Base-by-base conservation (phyloP, 345 rosid genomes). In the Erucastrum elatum region DNA sequence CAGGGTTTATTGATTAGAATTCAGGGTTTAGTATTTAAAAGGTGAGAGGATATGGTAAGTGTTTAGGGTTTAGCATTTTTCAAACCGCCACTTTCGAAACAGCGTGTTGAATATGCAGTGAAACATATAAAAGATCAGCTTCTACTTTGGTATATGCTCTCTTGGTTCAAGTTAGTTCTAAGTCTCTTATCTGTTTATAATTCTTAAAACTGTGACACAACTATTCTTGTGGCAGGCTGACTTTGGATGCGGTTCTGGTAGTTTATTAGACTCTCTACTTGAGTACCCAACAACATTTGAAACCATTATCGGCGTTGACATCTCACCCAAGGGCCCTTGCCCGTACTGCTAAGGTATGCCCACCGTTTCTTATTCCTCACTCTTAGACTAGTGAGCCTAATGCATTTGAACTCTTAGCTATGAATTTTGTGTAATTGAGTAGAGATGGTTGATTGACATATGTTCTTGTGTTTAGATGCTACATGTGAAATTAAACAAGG, bases 221-320 rank as follows among this genome's bases (percentile, higher is more conserved):
- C 21, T 64, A 5, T 56, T 78, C 29, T 64, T 77, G 49, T 67
- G 76, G 73, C 78, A 91, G 97, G 89, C 86, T 85, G 98, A 94
- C 80, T 91, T 90, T 85, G 98, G 98, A 58, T 94, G 97, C 68
- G 94, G 97, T 68, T 88, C 98, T 44, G 98, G 98, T 80, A 92
- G 98, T 82, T 85, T 92, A 72, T 76, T 92, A 82, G 89, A 91
- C 66, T 90, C 97, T 67, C 77, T 94, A 62, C 83, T 94, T 81
- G 92, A 92, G 77, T 86, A 87, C 81, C 86, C 91, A 55, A 90
- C 90, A 58, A 77, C 97, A 16, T 84, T 94, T 76, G 83, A 87
- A 82, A 87, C 83, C 81, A 81, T 91, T 72, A 91, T 84, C 15
- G 98, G 99, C 11, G 90, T 93, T 75, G 99, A 95, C 85, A 81